phyloP scores from a whole-genome alignment of 2,329 filamentous ascomycete species.

The Calonectria pauciramosa region DNA sequence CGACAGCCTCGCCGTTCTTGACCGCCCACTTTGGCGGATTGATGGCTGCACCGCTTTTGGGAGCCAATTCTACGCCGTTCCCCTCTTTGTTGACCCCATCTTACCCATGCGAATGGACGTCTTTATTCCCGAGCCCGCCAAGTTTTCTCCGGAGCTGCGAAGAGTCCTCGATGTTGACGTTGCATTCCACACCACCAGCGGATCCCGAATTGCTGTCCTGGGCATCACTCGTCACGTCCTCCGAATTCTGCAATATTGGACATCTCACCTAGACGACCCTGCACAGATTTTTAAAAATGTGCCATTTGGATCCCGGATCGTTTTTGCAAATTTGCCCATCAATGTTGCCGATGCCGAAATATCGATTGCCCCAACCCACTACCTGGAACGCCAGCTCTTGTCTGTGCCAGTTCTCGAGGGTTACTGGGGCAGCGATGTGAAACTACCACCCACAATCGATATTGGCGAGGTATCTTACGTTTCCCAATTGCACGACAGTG shows the following conservation, averaged over 20 bases:
- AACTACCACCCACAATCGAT: constrained; percentile 62
- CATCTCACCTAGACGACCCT: constrained; percentile 48
- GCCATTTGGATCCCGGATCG: constrained; percentile 71
- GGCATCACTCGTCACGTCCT: constrained; percentile 68
- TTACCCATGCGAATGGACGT: constrained; percentile 70
- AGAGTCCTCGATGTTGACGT: constrained; percentile 61
- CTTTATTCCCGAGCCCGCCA: constrained; percentile 66
- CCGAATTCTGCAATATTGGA: constrained; percentile 68
- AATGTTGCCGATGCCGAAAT: constrained; percentile 62
- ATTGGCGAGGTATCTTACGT: constrained; percentile 64
- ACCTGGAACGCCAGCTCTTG: constrained; percentile 67
- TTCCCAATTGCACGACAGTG: constrained; percentile 70
- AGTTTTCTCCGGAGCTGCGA: constrained; percentile 57
- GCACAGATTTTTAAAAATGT: constrained; percentile 57
- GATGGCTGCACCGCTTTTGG: constrained; percentile 71
- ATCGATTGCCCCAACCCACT: constrained; percentile 62
- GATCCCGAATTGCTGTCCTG: constrained; percentile 60
- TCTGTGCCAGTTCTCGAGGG: constrained; percentile 56
- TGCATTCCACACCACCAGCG: constrained; percentile 70
- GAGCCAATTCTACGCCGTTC: constrained; percentile 70
- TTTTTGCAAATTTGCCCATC: constrained; percentile 65
- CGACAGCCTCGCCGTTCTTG: constrained; percentile 64
- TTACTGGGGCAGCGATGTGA: constrained; percentile 59
- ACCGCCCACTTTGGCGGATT: constrained; percentile 67
- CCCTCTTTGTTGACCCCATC: constrained; percentile 61